Base-by-base conservation (phyloP, 306 rosid species). In the Geum urbanum region DNA sequence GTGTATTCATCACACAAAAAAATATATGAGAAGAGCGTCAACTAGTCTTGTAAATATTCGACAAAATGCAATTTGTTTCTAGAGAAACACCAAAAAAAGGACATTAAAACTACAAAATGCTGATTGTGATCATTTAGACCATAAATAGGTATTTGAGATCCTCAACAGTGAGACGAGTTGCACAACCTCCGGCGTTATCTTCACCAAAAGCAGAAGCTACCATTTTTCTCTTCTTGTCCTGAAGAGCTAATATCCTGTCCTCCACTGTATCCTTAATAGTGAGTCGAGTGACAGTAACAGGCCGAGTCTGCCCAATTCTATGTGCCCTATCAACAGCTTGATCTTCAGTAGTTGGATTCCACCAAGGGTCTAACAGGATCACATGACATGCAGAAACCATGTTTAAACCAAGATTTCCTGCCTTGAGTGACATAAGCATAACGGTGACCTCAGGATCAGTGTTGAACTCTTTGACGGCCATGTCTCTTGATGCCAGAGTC, bases 291-390 rank as follows among this genome's bases (percentile, higher is more conserved):
- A 92, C 98, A 39, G 96, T 90, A 71, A 92, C 98, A 58, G 96
- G 96, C 59, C 96, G 97, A 66, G 96, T 92, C 83, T 92, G 98
- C 58, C 98, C 98, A 76, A 92, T 92, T 74, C 98, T 86, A 77
- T 90, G 97, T 61, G 96, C 98, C 74, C 97, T 86, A 78, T 92
- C 97, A 79, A 92, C 53, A 74, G 98, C 98, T 86, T 92, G 98
- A 72, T 92, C 98, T 84, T 92, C 98, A 15, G 97, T 92, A 39
- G 96, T 92, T 60, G 97, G 32, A 27, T 27, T 27, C 32, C 32
- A 27, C 32, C 32, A 27, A 27, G 32, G 32, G 2, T 27, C 32
- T 27, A 27, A 27, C 32, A 27, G 32, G 32, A 27, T 1, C 32
- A 27, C 32, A 27, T 27, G 32, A 27, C 32, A 27, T 27, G 32